Base-by-base conservation (phyloP, 331 rosid genomes). In the Prunus yedoensis region DNA sequence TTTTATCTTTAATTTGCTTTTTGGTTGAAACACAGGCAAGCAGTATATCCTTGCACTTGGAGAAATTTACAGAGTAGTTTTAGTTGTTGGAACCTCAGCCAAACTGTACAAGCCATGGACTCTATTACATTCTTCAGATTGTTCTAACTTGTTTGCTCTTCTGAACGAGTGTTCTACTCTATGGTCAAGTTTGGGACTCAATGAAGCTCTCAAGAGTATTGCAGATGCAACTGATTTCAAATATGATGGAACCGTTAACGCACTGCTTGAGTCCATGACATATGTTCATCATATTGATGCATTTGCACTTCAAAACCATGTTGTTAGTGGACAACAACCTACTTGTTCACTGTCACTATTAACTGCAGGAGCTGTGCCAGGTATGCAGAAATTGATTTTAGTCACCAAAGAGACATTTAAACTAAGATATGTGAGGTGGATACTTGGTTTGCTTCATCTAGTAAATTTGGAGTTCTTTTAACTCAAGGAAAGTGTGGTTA, bases 151-250 rank as follows among this genome's bases (percentile, higher is more conserved):
- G 81, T 83, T 66, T 78, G 57, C 78, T 75, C 90, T 86, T 73
- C 75, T 89, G 80, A 74, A 78, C 4, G 93, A 92, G 83, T 92
- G 96, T 65, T 67, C 77, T 76, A 60, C 71, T 74, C 75, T 81
- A 72, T 94, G 99, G 99, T 85, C 89, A 71, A 84, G 81, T 80
- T 91, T 89, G 6, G 95, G 97, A 84, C 93, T 94, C 30, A 79
- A 79, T 82, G 93, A 86, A 80, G 95, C 93, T 78, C 91, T 94
- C 75, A 66, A 68, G 41, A 77, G 83, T 53, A 62, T 87, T 56
- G 75, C 89, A 61, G 86, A 80, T 45, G 60, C 47, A 64, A 65
- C 45, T 79, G 85, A 77, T 83, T 43, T 71, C 9, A 80, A 85
- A 75, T 59, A 30, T 47, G 80, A 79, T 49, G 81, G 47, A 46